Percentiles rank a stretch among this genome's conserved stretches.
phyloP scores from a whole-genome alignment of 306 rosid species.

The Vigna trinervia region DNA sequence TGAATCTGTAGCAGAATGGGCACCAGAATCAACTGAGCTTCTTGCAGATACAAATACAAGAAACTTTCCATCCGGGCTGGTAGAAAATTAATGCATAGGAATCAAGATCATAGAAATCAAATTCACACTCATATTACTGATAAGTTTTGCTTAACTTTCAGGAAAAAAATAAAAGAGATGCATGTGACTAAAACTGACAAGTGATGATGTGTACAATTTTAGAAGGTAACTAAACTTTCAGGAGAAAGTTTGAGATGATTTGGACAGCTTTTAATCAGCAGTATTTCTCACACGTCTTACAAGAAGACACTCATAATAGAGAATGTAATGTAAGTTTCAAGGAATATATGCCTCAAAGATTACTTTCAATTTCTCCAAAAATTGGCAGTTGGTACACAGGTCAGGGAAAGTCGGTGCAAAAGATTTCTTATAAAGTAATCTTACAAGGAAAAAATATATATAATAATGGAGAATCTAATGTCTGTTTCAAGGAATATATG shows the following conservation, averaged over 20 bases:
- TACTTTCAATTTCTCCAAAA: conserved; percentile 22
- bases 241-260: conserved; percentile 8
- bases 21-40: conserved; percentile 89
- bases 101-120: conserved; percentile 34
- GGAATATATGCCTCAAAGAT: conserved; percentile 12
- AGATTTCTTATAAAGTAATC: too few relatives aligned
- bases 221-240: conserved; percentile 16
- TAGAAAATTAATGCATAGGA: conserved; percentile 45
- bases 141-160: conserved; percentile 27
- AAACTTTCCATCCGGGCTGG: conserved; percentile 92
- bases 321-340: conserved; percentile 5
- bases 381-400: not conserved
- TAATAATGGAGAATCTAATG: not conserved
- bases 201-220: not conserved
- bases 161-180: not conserved
- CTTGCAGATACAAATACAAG: conserved; percentile 84
- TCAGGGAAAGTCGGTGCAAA: not conserved
- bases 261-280: conserved; percentile 28
- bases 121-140: conserved; percentile 31
- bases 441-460: not conserved
- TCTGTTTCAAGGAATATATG: conserved; percentile 26
- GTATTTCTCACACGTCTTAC: conserved; percentile 1
- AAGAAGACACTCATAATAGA: conserved; percentile 2
- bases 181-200: conserved; percentile 1
- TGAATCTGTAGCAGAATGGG: conserved; percentile 86